Evolutionary conservation across 352 stramenopile species (phyloP).

Genomic region (Pythium coloratum): DNA sequence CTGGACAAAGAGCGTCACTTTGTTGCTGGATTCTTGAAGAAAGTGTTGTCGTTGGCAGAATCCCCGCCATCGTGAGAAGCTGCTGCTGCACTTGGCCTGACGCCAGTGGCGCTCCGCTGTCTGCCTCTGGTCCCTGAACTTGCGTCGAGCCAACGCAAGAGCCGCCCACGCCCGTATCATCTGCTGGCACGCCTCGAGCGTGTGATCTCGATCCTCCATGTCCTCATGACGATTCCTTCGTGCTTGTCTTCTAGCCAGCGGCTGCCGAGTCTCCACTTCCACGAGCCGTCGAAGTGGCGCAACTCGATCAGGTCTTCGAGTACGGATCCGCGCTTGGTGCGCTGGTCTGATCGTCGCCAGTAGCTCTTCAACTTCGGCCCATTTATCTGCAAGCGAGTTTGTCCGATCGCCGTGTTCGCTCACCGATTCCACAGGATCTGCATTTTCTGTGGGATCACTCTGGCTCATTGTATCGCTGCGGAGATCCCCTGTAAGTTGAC

Average conservation of each 20-base stretch:
- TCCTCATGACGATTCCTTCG: not conserved
- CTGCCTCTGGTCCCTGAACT: not conserved
- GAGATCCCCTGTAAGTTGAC: not conserved
- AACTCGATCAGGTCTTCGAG: not conserved
- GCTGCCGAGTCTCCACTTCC: not conserved
- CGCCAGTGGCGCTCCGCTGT: conserved; percentile 3
- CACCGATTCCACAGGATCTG: too few relatives aligned
- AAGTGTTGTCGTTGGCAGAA: not conserved
- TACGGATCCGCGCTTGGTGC: not conserved
- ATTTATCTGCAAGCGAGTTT: conserved; percentile 8
- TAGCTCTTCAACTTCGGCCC: conserved; percentile 13
- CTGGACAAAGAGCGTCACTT: not conserved
- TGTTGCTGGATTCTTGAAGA: not conserved
- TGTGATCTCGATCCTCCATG: not conserved
- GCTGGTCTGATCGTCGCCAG: conserved; percentile 4
- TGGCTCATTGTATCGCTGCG: not conserved
- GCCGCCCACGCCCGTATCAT: conserved; percentile 2
- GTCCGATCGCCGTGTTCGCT: not conserved
- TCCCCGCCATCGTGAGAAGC: not conserved
- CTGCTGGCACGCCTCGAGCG: not conserved
- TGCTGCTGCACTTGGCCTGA: not conserved
- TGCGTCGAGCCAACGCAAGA: not conserved
- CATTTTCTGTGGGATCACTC: conserved; percentile 1
- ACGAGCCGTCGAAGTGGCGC: too few relatives aligned
- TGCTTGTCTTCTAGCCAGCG: not conserved